Conservation (phyloP, 2,329 filamentous ascomycete genomes). For the Xylariaceae sp. region DNA sequence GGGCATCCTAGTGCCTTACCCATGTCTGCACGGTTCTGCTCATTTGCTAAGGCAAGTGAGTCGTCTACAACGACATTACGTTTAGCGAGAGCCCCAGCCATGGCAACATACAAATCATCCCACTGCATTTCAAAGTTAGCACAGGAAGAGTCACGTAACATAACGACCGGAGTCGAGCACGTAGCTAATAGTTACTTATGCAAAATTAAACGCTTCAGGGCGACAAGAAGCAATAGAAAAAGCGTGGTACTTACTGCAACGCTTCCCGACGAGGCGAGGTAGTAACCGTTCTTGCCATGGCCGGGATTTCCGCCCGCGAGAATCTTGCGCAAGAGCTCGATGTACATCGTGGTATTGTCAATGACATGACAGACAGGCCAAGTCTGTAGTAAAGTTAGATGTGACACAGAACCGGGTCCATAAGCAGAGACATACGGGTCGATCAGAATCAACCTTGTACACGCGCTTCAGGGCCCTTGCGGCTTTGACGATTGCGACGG, state of each 20-base stretch:
- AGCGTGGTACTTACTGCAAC: slow-evolving; percentile 36
- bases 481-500: slow-evolving; percentile 49
- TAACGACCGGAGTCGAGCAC: neutral
- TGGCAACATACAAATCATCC: slow-evolving; percentile 52
- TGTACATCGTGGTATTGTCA: slow-evolving; percentile 51
- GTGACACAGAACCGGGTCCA: neutral
- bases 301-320: slow-evolving; percentile 41
- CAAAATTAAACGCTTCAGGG: no score
- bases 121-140: slow-evolving; percentile 36
- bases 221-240: neutral
- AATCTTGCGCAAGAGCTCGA: slow-evolving; percentile 49
- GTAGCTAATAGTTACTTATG: no score
- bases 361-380: slow-evolving; percentile 58
- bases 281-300: slow-evolving; percentile 51
- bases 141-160: neutral
- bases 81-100: slow-evolving; percentile 46
- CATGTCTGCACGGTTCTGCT: slow-evolving; percentile 44
- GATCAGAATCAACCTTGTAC: slow-evolving; percentile 44
- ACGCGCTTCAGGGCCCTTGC: slow-evolving; percentile 45
- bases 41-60: slow-evolving; percentile 40
- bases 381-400: slow-evolving; percentile 33
- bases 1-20: slow-evolving; percentile 41
- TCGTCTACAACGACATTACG: slow-evolving; percentile 43
- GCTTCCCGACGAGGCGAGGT: slow-evolving; percentile 51
- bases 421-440: slow-evolving; percentile 35